Percentiles rank a stretch among this genome's conserved stretches.
phyloP scores from a whole-genome alignment of 768 basidiomycete species.

The Asterophora parasitica region DNA sequence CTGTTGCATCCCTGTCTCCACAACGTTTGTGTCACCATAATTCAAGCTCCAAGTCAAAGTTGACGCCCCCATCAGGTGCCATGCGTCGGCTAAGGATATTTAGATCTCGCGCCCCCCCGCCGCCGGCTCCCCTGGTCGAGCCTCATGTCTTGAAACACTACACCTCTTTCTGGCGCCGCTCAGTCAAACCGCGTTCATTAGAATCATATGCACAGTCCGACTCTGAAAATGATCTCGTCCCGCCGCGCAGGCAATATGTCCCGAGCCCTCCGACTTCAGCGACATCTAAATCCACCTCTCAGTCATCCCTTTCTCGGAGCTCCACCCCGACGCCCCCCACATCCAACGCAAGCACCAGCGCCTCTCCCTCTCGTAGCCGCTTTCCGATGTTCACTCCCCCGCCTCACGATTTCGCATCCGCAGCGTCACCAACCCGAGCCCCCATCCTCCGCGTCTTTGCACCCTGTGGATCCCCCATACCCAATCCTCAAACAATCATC shows the following conservation, averaged over 20 bases:
- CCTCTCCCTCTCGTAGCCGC: conserved; percentile 6
- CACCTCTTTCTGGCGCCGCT: conserved; percentile 46
- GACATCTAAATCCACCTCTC: conserved; percentile 24
- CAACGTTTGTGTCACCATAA: conserved; percentile 1
- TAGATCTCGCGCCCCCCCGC: conserved; percentile 21
- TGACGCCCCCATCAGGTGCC: conserved; percentile 9
- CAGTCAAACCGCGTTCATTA: conserved; percentile 17
- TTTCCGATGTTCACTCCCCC: conserved; percentile 22
- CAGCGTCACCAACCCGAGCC: conserved; percentile 61
- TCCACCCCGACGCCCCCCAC: conserved; percentile 15
- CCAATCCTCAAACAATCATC: conserved; percentile 36
- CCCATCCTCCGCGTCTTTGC: conserved; percentile 62
- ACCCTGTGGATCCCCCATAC: conserved; percentile 56
- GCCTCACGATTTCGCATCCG: conserved; percentile 59
- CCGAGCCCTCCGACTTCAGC: conserved; percentile 32
- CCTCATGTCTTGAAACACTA: conserved; percentile 44
- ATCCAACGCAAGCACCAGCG: conserved; percentile 7
- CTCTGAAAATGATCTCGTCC: conserved; percentile 10
- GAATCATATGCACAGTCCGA: conserved; percentile 2
- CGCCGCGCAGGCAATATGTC: conserved; percentile 21
- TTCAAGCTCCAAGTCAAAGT: conserved; percentile 6
- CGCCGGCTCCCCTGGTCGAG: conserved; percentile 43
- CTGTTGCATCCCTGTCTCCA: conserved; percentile 12
- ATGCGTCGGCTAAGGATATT: conserved; percentile 32
- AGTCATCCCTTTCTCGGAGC: conserved; percentile 16